Percentiles rank a stretch among this genome's conserved stretches.
Evolutionary conservation across 163 green algal species (phyloP).

Genomic region (Scenedesmus sp.): DNA sequence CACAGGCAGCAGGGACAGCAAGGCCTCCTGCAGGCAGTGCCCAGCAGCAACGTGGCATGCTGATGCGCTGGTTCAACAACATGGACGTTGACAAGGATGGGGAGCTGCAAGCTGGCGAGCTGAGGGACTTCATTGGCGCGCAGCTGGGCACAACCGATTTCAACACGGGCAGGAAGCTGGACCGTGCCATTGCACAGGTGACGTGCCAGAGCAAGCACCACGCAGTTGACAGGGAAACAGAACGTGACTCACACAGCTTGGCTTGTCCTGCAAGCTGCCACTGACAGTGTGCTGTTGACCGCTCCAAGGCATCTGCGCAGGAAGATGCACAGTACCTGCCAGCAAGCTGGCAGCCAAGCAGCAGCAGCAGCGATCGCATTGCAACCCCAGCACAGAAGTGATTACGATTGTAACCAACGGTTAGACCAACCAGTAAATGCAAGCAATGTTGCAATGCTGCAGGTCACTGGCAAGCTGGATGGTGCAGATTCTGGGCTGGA

Average conservation of each 20-base stretch:
- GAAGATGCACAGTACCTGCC: no score
- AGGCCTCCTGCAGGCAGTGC: not conserved
- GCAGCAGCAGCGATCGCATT: not conserved
- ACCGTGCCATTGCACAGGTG: constrained; percentile 39
- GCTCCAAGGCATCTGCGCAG: no score
- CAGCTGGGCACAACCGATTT: constrained; percentile 3
- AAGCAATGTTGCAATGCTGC: not conserved
- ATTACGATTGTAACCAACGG: no score
- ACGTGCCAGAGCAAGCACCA: not conserved
- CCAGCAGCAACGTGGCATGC: not conserved
- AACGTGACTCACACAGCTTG: not conserved
- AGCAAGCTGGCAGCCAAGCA: not conserved
- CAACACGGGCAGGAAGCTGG: constrained; percentile 35
- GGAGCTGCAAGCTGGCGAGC: constrained; percentile 22
- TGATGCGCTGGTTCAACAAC: constrained; percentile 32
- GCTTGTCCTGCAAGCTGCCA: not conserved
- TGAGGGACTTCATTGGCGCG: not conserved
- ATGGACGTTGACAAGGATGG: constrained; percentile 39
- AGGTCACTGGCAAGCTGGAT: constrained; percentile 57
- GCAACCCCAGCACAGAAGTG: no score
- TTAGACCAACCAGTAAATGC: no score
- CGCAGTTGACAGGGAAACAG: not conserved
- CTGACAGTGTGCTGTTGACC: no score
- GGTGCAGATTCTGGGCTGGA: constrained; percentile 48
- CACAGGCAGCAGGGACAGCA: not conserved